Evolutionary conservation across 2,329 filamentous ascomycete species (phyloP).

Genomic region (Cladosporium austrohemisphaericum): DNA sequence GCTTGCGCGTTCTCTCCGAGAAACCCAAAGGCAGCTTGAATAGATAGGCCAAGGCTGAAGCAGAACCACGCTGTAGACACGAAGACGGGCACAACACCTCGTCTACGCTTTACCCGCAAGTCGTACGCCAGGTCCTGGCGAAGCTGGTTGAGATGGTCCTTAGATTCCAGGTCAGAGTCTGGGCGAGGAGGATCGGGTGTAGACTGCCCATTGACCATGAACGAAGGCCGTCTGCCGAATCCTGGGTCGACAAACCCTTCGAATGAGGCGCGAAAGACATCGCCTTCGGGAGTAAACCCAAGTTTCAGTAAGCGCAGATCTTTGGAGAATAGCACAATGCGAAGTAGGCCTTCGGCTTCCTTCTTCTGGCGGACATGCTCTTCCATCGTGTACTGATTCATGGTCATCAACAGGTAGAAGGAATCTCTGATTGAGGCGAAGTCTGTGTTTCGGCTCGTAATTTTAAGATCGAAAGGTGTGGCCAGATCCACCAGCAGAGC

Average conservation of each 20-base stretch:
- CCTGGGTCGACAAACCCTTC: not conserved
- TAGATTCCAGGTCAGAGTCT: conserved; percentile 12
- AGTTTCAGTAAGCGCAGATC: conserved; percentile 30
- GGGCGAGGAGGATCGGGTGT: conserved; percentile 2
- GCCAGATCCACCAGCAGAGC: conserved; percentile 41
- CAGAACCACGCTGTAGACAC: conserved; percentile 44
- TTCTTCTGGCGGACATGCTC: conserved; percentile 17
- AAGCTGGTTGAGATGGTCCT: conserved; percentile 29
- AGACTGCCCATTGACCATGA: not conserved
- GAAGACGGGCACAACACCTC: conserved; percentile 41
- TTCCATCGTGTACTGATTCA: conserved; percentile 45
- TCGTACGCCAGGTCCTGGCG: conserved; percentile 38
- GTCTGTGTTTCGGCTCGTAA: conserved; percentile 28
- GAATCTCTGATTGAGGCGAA: conserved; percentile 42
- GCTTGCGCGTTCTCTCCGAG: conserved; percentile 41
- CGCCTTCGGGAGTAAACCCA: not conserved
- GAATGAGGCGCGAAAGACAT: not conserved
- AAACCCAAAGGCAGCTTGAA: conserved; percentile 35
- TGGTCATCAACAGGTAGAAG: conserved; percentile 42
- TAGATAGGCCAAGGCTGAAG: conserved; percentile 36
- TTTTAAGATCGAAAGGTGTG: conserved; percentile 27
- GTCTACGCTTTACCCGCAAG: conserved; percentile 38
- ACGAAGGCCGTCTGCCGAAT: not conserved
- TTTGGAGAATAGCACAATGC: conserved; percentile 41
- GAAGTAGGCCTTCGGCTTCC: conserved; percentile 39